Conservation (phyloP, 2,329 filamentous ascomycete species). For the Aspergillus quadricinctus region DNA sequence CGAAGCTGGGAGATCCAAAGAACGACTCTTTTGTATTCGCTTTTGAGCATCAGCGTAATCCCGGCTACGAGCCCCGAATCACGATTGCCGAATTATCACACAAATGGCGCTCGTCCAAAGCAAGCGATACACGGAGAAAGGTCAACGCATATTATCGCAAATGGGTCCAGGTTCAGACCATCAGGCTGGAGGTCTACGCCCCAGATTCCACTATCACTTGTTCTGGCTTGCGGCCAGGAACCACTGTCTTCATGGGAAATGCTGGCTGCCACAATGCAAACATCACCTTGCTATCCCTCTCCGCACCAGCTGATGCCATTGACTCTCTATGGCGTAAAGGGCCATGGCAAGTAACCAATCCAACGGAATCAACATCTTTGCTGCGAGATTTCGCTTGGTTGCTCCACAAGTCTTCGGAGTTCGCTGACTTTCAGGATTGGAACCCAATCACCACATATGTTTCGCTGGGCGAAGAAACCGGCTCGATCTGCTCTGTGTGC, state of each 20-base stretch:
- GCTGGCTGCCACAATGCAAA: conserved; percentile 29
- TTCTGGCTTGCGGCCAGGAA: conserved; percentile 14
- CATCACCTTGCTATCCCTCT: conserved; percentile 27
- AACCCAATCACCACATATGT: conserved; percentile 10
- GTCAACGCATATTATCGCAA: conserved; percentile 29
- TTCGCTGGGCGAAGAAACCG: neutral
- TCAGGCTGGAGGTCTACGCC: conserved; percentile 17
- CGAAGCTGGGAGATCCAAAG: conserved; percentile 42
- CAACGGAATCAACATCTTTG: conserved; percentile 21
- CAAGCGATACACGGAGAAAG: conserved; percentile 10
- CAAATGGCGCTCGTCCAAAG: conserved; percentile 41
- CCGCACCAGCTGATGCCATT: conserved; percentile 13
- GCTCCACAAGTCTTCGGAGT: conserved; percentile 22
- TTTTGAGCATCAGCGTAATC: conserved; percentile 42
- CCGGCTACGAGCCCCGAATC: conserved; percentile 45
- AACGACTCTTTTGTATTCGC: conserved; percentile 57
- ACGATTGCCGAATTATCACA: conserved; percentile 45
- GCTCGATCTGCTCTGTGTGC: conserved; percentile 24
- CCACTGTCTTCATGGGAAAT: conserved; percentile 11
- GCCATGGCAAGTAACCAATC: conserved; percentile 25
- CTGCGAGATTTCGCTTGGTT: conserved; percentile 30
- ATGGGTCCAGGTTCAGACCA: conserved; percentile 20
- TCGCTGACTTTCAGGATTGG: conserved; percentile 28
- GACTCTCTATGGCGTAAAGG: conserved; percentile 13
- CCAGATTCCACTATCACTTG: conserved; percentile 17